Evolutionary conservation across 2,329 filamentous ascomycete species (phyloP), one percentile per base, ranked within the genome.

Genomic region (Phialocephala sp.): DNA sequence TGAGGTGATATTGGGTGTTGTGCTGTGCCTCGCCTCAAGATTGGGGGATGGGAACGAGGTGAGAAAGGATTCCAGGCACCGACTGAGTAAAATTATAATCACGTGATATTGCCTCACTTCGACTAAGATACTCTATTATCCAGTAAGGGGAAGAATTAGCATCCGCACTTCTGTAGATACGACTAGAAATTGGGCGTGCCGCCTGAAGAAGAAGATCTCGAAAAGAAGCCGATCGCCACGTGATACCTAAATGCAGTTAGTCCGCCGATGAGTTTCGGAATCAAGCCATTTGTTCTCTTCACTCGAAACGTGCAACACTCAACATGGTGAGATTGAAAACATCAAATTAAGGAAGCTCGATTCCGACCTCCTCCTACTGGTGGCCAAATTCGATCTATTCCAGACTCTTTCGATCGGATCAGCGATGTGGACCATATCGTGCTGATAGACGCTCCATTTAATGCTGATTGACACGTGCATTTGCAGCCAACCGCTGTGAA

Each of bases 351-450:
- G 35, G 27, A 43, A 20, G 27, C n/a, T 18, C 36, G 3, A 20
- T 8, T 27, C 54, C 41, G 20, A 3, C 1, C 45, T 4, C 45
- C 22, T 32, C 3, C 27, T 32, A 6, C 45, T 12, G 32, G 12
- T 55, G 24, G 54, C 55, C 54, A 39, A 59, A 12, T 55, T 45
- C 11, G 14, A 64, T 64, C 54, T 59, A 64, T 59, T 35, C 9
- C 41, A 55, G 56, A 57, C 62, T 20, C 43, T 41, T 20, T 32
- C 24, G 45, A 18, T 24, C 22, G 56, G 62, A 55, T 59, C 45
- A 59, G 43, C 45, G 47, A 43, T 41, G 56, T 59, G 56, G 56
- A 59, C 14, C 54, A 14, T 20, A 32, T 24, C 36, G 24, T 20
- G 50, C 24, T 35, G 50, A 27, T n/a, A 14, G 50, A 32, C 24